Evolutionary conservation across 2,329 filamentous ascomycete genomes (phyloP), one percentile per base, ranked within the genome.

Genomic region (Apiospora marii): DNA sequence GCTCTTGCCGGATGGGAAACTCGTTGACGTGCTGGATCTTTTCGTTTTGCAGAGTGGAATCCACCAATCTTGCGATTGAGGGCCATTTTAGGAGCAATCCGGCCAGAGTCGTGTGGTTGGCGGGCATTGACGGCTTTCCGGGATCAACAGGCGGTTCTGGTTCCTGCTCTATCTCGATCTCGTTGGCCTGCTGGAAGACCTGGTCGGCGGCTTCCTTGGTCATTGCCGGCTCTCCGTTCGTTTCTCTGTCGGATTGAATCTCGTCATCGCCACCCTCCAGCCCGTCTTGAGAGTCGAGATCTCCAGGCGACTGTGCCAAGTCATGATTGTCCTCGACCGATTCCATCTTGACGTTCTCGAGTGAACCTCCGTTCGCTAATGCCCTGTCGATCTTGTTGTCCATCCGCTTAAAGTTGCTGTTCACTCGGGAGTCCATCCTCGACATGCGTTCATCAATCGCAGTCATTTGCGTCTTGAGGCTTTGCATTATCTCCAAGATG

Each of bases 31-130:
- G 87, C 44, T 86, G 84, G 77, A 91, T 85, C 43, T 85, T 86
- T 70, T 87, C 84, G 2, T 80, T 80, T 30, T 85, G 81, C 71
- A 91, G 80, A 37, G 85, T 84, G 68, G 81, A 82, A 74, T 79
- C 85, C 46, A 94, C 90, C 79, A 98, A 80, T 74, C 87, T 83
- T 79, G 86, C 83, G 71, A 96, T 94, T 0, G 91, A 88, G 0
- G 88, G 88, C 91, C 93, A 95, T 67, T 89, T 87, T 41, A 98
- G 84, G 24, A 98, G 85, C 74, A 95, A 90, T 69, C 96, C 94
- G 0, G 95, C 95, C n/a, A 94, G 90, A 0, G 95, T 98, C 0
- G 94, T 97, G 79, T 98, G 96, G 76, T 97, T 94, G 41, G 92
- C 89, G 0, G 94, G 93, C 72, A 97, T 93, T 1, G 92, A 90